A percentile compares a stretch with the other conserved stretches of the same genome.
These are phyloP conservation scores for Oryza officinalis DNA, from an alignment of 176 grass and related monocot genomes.

Conservation along the genomic window DNA sequence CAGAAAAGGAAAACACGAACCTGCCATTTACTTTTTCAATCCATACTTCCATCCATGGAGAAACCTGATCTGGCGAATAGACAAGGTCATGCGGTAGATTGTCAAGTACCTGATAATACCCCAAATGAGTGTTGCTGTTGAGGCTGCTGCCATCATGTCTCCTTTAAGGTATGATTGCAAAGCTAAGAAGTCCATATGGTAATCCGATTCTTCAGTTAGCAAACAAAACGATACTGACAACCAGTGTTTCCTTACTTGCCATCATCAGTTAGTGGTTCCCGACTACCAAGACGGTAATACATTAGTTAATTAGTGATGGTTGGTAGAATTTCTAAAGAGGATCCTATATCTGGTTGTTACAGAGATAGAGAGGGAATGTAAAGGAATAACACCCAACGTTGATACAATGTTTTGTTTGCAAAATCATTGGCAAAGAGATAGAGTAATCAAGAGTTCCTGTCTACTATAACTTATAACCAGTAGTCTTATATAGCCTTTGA, in stretches of 20 bases:
- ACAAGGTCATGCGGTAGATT: constrained; percentile 98
- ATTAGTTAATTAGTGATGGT: not conserved
- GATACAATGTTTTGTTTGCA: constrained; percentile 16
- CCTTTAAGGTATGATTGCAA: not conserved
- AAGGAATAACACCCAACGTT: not conserved
- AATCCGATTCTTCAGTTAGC: not conserved
- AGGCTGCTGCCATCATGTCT: not conserved
- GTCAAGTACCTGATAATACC: constrained; percentile 89
- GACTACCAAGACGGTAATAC: constrained; percentile 5
- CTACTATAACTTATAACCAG: constrained; percentile 14
- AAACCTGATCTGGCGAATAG: constrained; percentile 85
- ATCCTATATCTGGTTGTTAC: constrained; percentile 13
- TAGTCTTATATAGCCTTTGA: not conserved
- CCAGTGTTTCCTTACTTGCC: not conserved
- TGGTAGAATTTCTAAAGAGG: not conserved
- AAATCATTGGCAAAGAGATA: not conserved
- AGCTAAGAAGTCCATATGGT: constrained; percentile 3
- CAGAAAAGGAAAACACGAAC: constrained; percentile 47
- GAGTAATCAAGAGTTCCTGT: not conserved
- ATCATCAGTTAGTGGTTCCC: not conserved
- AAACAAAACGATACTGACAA: not conserved
- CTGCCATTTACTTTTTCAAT: constrained; percentile 68
- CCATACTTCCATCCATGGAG: constrained; percentile 98
- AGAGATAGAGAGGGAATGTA: not conserved
- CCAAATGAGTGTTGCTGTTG: constrained; percentile 30